Base-by-base conservation (phyloP, 2,329 filamentous ascomycete species). In the Pseudogymnoascus sp. region DNA sequence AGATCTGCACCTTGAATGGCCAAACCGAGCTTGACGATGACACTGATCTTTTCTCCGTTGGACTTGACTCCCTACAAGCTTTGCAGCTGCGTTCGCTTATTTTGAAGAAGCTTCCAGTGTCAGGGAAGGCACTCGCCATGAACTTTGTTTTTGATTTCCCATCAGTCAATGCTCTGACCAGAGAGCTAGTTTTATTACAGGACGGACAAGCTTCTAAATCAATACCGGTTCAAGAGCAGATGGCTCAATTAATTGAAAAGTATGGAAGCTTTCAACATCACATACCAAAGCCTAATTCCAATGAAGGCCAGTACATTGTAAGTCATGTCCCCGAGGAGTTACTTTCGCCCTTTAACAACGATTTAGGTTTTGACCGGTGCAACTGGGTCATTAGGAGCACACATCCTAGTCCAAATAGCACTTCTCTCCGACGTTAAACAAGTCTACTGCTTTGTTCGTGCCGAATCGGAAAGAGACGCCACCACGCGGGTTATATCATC, bases 351-450 rank as follows among this genome's bases (percentile, higher is more conserved):
- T 60, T 64, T 63, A 63, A 23, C 65, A 68, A 62, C 67, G 67
- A 57, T 64, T 65, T 37, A 77, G 72, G 73, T 86, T 1, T 72
- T 90, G 3, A 90, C 87, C 0, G 87, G 87, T 1, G 81, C 82
- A 0, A 90, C 87, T 0, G 87, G 87, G 0, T 86, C 85, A 1
- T 77, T 90, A 0, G 87, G 87, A 1, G 79, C 83, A 0, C 85
- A 88, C 67, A 75, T 87, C 1, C 77, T 85, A 1, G 80, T 82
- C 3, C 81, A 85, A n/a, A 79, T 90, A 13, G 80, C 83, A 1
- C 77, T 79, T 1, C 78, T 83, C n/a, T 79, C 83, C 10, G 81
- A 83, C 19, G 77, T 90, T 34, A 74, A 76, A 34, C 75, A 74
- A 6, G 74, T 86, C 1, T 84, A 82, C 75, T 81, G 80, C 63